Base-by-base conservation (phyloP, 2,329 filamentous ascomycete genomes). In the Domatiomyces globalis region DNA sequence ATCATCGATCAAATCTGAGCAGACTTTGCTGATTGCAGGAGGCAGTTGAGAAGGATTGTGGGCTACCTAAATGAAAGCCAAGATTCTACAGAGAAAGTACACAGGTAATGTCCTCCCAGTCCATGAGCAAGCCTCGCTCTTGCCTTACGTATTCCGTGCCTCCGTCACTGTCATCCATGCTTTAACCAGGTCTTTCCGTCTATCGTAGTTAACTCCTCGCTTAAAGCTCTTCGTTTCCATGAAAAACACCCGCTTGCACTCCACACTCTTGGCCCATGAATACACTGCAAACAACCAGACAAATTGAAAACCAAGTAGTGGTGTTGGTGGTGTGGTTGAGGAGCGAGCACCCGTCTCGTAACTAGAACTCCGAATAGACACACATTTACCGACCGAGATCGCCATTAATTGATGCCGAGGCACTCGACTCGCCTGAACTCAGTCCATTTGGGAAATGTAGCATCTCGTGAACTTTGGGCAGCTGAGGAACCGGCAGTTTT, bases 401-500 rank as follows among this genome's bases (percentile, higher is more conserved):
- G 39, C 86, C 86, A 20, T 85, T 81, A 54, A 92, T 73, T 60
- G 87, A 94, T 63, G 83, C 87, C 45, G 78, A 80, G 43, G 84
- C 78, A 45, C 86, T 92, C 52, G 84, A 89, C 59, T 82, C 81
- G 50, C 85, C 85, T 55, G 85, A 89, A 47, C 78, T 75, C 63
- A 81, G 82, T 56, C 80, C 85, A 47, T 78, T 79, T 20, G 71
- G 69, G 1, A 80, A 75, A 56, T 83, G 83, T 53, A 94, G 72
- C 51, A 95, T 76, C 62, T 95, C 90, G 61, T 90, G 85, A 4
- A 94, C 83, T 67, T 92, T 92, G 51, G 87, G 87, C 2, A 89
- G 79, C 69, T 90, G 86, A 5, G 88, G 88, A 15, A 95, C 85
- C 0, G 90, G 90, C 17, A 96, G 74, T 69, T 96, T 96, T 61